phyloP scores from a whole-genome alignment of 345 rosid species.

The rapeseed (Brassica napus) region Da-Ae NC_063444.1:43398001-43398500 shows the following conservation, averaged over 20 bases:
- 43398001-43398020: too few species aligned
- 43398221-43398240: slow-evolving; percentile 65
- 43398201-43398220: slow-evolving; percentile 53
- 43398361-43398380: slow-evolving; percentile 83
- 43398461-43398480: slow-evolving; percentile 32
- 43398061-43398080: too few species aligned
- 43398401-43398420: slow-evolving; percentile 31
- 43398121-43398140: slow-evolving; percentile 43
- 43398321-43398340: background rate
- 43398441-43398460: background rate
- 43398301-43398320: slow-evolving; percentile 3
- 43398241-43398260: slow-evolving; percentile 77
- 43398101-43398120: background rate
- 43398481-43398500: slow-evolving; percentile 40
- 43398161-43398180: background rate
- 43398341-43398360: background rate
- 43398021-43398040: too few species aligned
- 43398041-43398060: too few species aligned
- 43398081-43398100: too few species aligned
- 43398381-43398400: slow-evolving; percentile 46
- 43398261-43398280: slow-evolving; percentile 75
- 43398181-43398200: background rate
- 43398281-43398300: slow-evolving; percentile 47
- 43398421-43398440: slow-evolving; percentile 11
- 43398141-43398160: background rate